Base-by-base conservation (phyloP, 2,329 filamentous ascomycete genomes). In the Thelonectria blattea region DNA sequence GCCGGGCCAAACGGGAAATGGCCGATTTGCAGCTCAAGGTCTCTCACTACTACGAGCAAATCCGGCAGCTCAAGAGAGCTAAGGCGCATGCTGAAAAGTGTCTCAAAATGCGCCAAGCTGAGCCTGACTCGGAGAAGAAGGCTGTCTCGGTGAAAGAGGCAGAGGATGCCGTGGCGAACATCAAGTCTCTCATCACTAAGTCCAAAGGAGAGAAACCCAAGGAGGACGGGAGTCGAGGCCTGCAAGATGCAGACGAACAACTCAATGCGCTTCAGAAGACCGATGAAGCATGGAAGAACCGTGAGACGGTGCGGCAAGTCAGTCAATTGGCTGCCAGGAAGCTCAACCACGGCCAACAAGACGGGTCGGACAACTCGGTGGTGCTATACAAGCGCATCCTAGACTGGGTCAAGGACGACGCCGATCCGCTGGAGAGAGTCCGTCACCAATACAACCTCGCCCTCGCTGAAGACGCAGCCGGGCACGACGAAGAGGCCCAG, bases 381-480 rank as follows among this genome's bases (percentile, higher is more conserved):
- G 20, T 1, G 3, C 53, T 61, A 3, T 61, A 56, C 18, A 17
- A 53, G 17, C 52, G 53, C 30, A n/a, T 57, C 20, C 11, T 61
- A 17, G 15, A 37, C 6, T 61, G 48, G 52, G 27, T 14, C 9
- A 34, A 61, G n/a, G 3, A 32, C 18, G 34, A 30, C 6, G n/a
- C n/a, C 42, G 18, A 48, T n/a, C 11, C 15, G 14, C 12, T 48
- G 5, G 41, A 58, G 17, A 47, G 32, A 9, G 56, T 37, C 8
- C 22, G 43, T n/a, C 15, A 42, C 15, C 24, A 58, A 27, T 58
- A 58, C 24, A 58, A 58, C 12, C 11, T 58, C 7, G 56, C 56
- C 9, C 32, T 58, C 7, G 56, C 56, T 5, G 34, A 58, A 8
- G 56, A 58, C 14, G 27, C 15, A 30, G 10, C n/a, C 37, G 14